Base-by-base conservation (phyloP, 116 monocot genomes). In the Phalaenopsis hybrid region DNA sequence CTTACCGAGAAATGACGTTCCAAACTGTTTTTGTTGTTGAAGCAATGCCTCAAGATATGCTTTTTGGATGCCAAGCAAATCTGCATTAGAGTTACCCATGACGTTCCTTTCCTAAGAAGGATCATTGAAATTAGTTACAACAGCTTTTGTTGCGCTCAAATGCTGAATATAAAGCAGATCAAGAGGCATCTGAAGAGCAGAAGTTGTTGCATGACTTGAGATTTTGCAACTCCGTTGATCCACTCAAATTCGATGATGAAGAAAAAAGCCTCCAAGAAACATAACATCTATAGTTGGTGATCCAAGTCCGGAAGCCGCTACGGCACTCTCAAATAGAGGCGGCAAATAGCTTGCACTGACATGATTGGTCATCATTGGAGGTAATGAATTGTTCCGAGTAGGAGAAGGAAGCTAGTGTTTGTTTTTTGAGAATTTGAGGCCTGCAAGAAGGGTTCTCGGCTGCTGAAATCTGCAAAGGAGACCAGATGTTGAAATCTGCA, bases 11-110 rank as follows among this genome's bases (percentile, higher is more conserved):
- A 82, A 89, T 0, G 88, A 88, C 46, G 83, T 81, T 13, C 81
- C 83, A 84, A 88, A 89, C 44, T 89, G 90, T 33, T 92, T 92
- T 48, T 94, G 94, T 77, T 83, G 82, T 81, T 89, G 94, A 79
- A 89, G 84, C 76, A 90, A 82, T 11, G 81, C 48, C n/a, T 85
- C 86, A 78, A 92, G 77, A 75, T 92, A 84, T 28, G 87, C 81
- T 44, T 92, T 92, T 52, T 91, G 93, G 43, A 86, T 69, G 0
- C 72, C 96, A 75, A 89, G 81, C 44, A 89, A 85, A 86, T 92
- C 95, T 6, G 77, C 8, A 83, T 89, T 89, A 16, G 92, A 86
- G 59, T 81, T 90, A 6, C 80, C 82, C 65, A 81, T 34, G 51
- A 77, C 84, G 79, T 72, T 79, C 21, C 89, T 84, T 8, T 89